phyloP scores from a whole-genome alignment of 192 early-diverging fungal species.

The Polychytrium aggregatum region DNA sequence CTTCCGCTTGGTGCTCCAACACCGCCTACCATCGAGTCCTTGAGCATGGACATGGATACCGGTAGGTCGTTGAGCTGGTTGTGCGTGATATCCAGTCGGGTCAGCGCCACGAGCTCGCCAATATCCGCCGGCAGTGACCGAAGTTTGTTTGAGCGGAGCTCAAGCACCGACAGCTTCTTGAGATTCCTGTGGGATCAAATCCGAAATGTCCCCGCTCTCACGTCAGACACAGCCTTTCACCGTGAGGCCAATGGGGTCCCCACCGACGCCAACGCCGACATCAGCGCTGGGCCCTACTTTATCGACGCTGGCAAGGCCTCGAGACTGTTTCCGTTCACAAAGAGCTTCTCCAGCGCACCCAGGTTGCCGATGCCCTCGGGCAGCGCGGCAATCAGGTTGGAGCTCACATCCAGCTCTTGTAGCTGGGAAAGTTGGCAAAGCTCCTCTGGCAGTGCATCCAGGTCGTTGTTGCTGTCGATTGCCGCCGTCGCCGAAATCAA shows the following conservation, averaged over 20 bases:
- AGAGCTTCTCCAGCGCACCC: constrained; percentile 20
- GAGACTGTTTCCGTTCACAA: constrained; percentile 33
- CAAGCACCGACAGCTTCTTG: constrained; percentile 19
- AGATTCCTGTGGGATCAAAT: constrained; percentile 10
- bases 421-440: constrained; percentile 27
- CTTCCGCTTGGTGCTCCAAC: background rate
- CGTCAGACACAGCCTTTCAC: too few relatives aligned
- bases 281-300: constrained; percentile 20
- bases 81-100: constrained; percentile 17
- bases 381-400: constrained; percentile 23
- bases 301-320: constrained; percentile 26
- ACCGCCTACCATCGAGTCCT: too few relatives aligned
- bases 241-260: too few relatives aligned
- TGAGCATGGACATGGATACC: too few relatives aligned
- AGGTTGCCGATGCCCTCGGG: constrained; percentile 33
- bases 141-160: constrained; percentile 25
- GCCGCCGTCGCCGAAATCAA: too few relatives aligned
- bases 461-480: constrained; percentile 30
- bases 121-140: constrained; percentile 20
- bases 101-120: constrained; percentile 11
- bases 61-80: constrained; percentile 30
- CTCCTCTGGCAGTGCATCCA: constrained; percentile 33
- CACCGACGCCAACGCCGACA: too few relatives aligned
- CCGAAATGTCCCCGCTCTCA: constrained; percentile 11
- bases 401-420: constrained; percentile 25